These are phyloP conservation scores for Bryoglossum gracile DNA, from an alignment of 495 filamentous ascomycete species.

Conservation along the genomic window DNA sequence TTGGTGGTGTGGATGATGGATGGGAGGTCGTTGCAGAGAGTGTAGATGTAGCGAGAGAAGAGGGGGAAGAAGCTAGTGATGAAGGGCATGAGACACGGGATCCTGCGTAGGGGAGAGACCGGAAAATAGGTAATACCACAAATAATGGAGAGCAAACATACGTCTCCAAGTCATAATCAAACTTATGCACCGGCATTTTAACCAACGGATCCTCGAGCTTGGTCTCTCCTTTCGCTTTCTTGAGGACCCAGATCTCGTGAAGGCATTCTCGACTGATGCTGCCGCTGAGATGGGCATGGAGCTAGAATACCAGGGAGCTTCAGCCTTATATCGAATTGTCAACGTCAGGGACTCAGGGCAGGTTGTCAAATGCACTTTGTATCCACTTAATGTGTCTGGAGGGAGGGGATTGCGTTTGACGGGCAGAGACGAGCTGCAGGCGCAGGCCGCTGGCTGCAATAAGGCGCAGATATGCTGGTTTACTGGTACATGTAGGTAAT, in stretches of 20 bases:
- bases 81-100: constrained; percentile 4
- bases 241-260: constrained; percentile 64
- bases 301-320: constrained; percentile 34
- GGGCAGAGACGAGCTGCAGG: constrained; percentile 10
- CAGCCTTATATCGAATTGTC: constrained; percentile 9
- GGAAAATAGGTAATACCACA: background rate
- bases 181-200: constrained; percentile 60
- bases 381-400: too few relatives aligned
- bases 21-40: constrained; percentile 51
- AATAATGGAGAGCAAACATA: constrained; percentile 29
- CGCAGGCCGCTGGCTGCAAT: constrained; percentile 1
- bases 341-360: background rate
- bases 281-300: constrained; percentile 79
- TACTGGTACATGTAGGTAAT: background rate
- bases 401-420: background rate
- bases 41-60: constrained; percentile 73
- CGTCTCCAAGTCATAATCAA: constrained; percentile 64
- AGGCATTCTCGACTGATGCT: constrained; percentile 70
- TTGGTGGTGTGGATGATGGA: constrained; percentile 56
- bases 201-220: constrained; percentile 59
- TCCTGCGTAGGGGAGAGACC: too few relatives aligned
- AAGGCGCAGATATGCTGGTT: background rate
- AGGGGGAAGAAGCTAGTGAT: constrained; percentile 61
- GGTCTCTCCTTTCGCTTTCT: constrained; percentile 42
- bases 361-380: too few relatives aligned